A percentile compares a stretch with the other conserved stretches of the same genome.
These are phyloP conservation scores for Aspergillus alliaceus DNA, from an alignment of 2,329 filamentous ascomycete species.

Conservation along the genomic window DNA sequence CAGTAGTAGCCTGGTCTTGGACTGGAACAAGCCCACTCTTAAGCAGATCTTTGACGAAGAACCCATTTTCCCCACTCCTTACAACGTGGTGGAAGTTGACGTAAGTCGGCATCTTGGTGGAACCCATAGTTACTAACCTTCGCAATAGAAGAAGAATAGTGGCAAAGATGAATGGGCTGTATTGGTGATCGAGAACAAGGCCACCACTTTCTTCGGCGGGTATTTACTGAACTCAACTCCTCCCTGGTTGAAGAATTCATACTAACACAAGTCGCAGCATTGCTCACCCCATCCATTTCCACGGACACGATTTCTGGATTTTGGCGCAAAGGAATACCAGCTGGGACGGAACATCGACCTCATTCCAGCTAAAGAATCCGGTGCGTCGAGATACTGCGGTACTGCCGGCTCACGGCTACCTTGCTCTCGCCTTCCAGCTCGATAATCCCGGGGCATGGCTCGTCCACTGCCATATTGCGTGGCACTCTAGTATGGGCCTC, in stretches of 20 bases:
- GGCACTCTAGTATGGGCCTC: constrained; percentile 67
- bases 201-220: constrained; percentile 1
- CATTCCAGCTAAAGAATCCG: constrained; percentile 40
- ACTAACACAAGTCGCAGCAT: not conserved
- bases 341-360: not conserved
- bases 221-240: too few relatives aligned
- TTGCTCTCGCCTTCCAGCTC: constrained; percentile 54
- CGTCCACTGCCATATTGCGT: constrained; percentile 77
- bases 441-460: constrained; percentile 57
- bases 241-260: not conserved
- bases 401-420: constrained; percentile 63
- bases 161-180: constrained; percentile 5
- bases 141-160: not conserved
- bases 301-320: constrained; percentile 12
- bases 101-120: not conserved
- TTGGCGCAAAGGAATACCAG: not conserved
- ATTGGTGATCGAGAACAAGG: constrained; percentile 5
- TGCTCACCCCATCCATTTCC: constrained; percentile 6
- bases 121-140: not conserved
- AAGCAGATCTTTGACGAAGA: not conserved
- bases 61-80: not conserved
- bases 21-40: constrained; percentile 13
- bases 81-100: constrained; percentile 5
- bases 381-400: constrained; percentile 68
- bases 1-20: constrained; percentile 5